Base-by-base conservation (phyloP, 208 protist species). In the Trypanosoma avium region DNA sequence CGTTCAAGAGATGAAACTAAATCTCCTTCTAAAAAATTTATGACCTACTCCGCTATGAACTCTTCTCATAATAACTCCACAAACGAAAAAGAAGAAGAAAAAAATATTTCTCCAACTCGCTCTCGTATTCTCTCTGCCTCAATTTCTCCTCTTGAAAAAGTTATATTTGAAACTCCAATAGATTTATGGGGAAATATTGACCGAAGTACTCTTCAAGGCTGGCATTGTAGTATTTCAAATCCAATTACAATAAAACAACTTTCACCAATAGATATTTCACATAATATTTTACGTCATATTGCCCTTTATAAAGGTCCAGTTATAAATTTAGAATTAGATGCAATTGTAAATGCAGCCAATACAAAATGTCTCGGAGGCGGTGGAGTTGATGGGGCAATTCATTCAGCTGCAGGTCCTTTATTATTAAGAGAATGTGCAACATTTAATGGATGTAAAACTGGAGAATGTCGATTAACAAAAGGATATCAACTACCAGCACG, bases 341-440 rank as follows among this genome's bases (percentile, higher is more conserved):
- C 81, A 6, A 90, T 94, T 50, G 90, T 96, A 21, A 96, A 96
- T 54, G 90, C 90, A 0, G 88, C 90, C 10, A 94, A 93, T 59
- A 74, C 71, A 48, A n/a, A 26, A 3, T 65, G 68, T 13, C 61
- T 79, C 21, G 84, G 84, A 36, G 91, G 91, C 19, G 84, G 84
- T 24, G 92, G 92, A 0, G 82, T 97, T 32, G 88, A 95, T 72
- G 87, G 88, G 0, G 85, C 79, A 0, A 90, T 97, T 33, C 90
- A 96, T 69, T 2, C 22, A 8, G 75, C 64, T 17, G 90, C 93
- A 1, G 93, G 93, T 8, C 61, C 58, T 9, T 55, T 89, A 22
- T 73, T 96, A 1, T 38, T 49, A 33, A 56, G 77, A 9, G 83
- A 94, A 40, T 94, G 83, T 52, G 64, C 76, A 1, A 66, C 60